These are phyloP conservation scores for Phytophthora brassicae DNA, from an alignment of 352 stramenopile species.

Conservation along the genomic window DNA sequence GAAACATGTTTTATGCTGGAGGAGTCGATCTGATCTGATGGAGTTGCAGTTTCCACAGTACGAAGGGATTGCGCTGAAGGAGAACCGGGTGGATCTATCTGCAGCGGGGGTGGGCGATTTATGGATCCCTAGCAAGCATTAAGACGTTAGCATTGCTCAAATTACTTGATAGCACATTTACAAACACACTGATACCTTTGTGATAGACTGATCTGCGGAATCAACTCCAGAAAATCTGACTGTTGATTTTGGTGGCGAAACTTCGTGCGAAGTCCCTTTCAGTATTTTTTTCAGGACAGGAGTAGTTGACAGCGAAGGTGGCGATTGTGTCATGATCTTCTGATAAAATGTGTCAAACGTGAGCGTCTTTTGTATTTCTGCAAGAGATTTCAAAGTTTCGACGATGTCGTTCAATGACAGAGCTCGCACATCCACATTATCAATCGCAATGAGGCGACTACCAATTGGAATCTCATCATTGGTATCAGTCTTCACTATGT, in stretches of 20 bases:
- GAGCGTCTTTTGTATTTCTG: constrained; percentile 26
- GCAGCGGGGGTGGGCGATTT: background rate
- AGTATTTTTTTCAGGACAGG: too few relatives aligned
- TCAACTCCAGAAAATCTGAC: constrained; percentile 6
- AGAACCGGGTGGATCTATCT: background rate
- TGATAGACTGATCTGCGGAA: background rate
- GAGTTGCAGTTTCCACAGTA: constrained; percentile 20
- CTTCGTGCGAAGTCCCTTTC: background rate
- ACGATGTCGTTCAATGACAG: constrained; percentile 40
- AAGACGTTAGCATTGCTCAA: background rate
- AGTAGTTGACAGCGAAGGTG: background rate
- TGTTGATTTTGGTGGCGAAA: background rate
- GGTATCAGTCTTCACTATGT: constrained; percentile 9
- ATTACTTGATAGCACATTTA: background rate
- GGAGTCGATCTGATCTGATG: background rate
- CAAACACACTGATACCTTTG: background rate
- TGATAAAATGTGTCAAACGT: constrained; percentile 38
- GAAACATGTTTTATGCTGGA: background rate
- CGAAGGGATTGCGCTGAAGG: constrained; percentile 24
- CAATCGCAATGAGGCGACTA: constrained; percentile 52
- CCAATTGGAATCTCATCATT: constrained; percentile 34
- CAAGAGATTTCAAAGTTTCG: constrained; percentile 35
- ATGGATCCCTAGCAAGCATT: background rate
- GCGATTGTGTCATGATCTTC: background rate
- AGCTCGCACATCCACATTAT: constrained; percentile 44